A percentile compares a stretch with the other conserved stretches of the same genome.
phyloP scores from a whole-genome alignment of 805 yeast species.

The Pichia pseudocactophila region DNA sequence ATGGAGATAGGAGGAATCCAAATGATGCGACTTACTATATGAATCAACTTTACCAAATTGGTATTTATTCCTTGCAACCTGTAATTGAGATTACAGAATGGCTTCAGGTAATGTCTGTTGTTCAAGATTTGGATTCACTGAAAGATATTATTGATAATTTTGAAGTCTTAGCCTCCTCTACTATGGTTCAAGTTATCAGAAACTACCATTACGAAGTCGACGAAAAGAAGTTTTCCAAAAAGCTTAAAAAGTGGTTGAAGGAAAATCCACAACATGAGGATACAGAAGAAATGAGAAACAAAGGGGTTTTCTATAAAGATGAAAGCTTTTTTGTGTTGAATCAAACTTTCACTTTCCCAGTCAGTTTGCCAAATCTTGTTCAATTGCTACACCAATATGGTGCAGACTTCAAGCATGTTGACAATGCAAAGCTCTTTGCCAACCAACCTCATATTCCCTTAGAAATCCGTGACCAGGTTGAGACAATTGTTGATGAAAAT shows the following conservation, averaged over 20 bases:
- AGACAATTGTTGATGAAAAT: conserved; percentile 48
- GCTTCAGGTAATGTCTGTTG: conserved; percentile 75
- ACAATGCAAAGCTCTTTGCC: conserved; percentile 41
- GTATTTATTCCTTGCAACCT: conserved; percentile 61
- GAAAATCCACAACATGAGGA: conserved; percentile 16
- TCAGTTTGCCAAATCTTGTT: conserved; percentile 60
- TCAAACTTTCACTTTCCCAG: conserved; percentile 42
- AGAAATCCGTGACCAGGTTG: conserved; percentile 61
- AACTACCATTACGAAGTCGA: conserved; percentile 78
- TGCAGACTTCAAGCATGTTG: conserved; percentile 58
- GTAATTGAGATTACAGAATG: conserved; percentile 77
- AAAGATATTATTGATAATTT: conserved; percentile 44
- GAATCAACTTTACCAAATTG: conserved; percentile 53
- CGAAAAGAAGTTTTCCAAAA: conserved; percentile 57
- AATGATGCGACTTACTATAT: conserved; percentile 51
- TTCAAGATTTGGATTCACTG: conserved; percentile 46
- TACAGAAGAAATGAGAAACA: conserved; percentile 10
- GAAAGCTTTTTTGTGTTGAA: conserved; percentile 32
- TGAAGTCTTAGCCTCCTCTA: conserved; percentile 54
- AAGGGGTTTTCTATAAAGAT: conserved; percentile 17
- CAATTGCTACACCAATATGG: conserved; percentile 75
- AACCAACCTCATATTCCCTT: conserved; percentile 69
- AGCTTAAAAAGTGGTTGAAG: conserved; percentile 36
- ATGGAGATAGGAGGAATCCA: conserved; percentile 30
- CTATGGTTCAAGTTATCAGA: conserved; percentile 60